Evolutionary conservation across 2,329 filamentous ascomycete genomes (phyloP).

Genomic region (Beauveria medogensis): DNA sequence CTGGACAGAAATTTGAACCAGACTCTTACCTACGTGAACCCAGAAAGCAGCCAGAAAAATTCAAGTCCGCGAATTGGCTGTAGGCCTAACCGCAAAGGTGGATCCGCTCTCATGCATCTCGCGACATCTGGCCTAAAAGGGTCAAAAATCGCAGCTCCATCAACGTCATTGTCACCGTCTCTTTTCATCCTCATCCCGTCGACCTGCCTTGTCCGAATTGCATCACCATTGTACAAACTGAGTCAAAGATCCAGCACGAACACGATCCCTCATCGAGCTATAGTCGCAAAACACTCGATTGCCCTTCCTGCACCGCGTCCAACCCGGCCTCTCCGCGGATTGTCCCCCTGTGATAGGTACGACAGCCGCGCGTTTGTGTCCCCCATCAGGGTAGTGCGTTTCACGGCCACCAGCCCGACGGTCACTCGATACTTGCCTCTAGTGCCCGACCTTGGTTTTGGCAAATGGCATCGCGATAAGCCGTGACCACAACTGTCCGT

Average conservation of each 20-base stretch:
- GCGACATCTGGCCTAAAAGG: conserved; percentile 11
- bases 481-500: not conserved
- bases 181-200: not conserved
- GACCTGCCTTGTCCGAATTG: not conserved
- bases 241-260: not conserved
- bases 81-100: not conserved
- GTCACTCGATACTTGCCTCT: not conserved
- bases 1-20: too few relatives aligned
- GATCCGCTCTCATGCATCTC: conserved; percentile 1
- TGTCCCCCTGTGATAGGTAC: not conserved
- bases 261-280: not conserved
- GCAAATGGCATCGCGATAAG: conserved; percentile 10
- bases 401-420: not conserved
- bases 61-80: not conserved
- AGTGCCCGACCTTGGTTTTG: not conserved
- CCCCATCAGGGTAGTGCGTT: not conserved
- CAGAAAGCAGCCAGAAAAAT: too few relatives aligned
- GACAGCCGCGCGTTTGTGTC: not conserved
- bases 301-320: not conserved
- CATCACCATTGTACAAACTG: not conserved
- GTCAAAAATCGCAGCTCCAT: conserved; percentile 3
- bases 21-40: too few relatives aligned
- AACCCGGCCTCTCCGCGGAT: not conserved
- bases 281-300: not conserved
- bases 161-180: conserved; percentile 4